Percentiles rank a stretch among this genome's conserved stretches.
These are phyloP conservation scores for Herpetomonas tarakana DNA, from an alignment of 208 protist species.

Conservation along the genomic window DNA sequence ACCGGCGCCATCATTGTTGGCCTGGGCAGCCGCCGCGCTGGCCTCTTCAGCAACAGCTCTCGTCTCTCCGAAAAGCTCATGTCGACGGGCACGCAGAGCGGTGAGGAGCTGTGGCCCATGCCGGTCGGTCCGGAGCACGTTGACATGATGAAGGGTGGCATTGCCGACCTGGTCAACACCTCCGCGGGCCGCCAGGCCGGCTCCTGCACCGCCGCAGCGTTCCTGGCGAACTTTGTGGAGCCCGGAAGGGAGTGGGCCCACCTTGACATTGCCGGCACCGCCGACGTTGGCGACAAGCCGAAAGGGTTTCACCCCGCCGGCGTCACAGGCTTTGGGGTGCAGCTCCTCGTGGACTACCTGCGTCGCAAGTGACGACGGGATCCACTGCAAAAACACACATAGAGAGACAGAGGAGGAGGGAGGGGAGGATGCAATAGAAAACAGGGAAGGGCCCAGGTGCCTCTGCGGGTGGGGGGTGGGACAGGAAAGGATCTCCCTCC, in stretches of 20 bases:
- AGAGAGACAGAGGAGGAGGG: not conserved
- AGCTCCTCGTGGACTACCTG: constrained; percentile 78
- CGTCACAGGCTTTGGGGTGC: constrained; percentile 79
- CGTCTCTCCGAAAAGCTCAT: constrained; percentile 44
- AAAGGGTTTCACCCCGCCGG: constrained; percentile 63
- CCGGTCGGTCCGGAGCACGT: constrained; percentile 79
- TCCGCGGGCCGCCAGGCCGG: constrained; percentile 45
- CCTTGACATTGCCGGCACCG: constrained; percentile 80
- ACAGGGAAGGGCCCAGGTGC: no score
- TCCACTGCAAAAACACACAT: not conserved
- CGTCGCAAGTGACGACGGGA: constrained; percentile 13
- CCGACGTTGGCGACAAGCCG: constrained; percentile 59
- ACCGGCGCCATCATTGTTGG: constrained; percentile 84
- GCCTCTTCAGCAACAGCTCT: constrained; percentile 56
- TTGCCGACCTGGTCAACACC: constrained; percentile 69
- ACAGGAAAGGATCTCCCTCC: no score
- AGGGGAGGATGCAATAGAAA: no score
- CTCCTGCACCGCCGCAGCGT: constrained; percentile 83
- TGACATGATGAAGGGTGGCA: constrained; percentile 58
- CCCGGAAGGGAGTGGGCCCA: constrained; percentile 60
- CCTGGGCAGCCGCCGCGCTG: constrained; percentile 74
- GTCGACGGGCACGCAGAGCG: constrained; percentile 39
- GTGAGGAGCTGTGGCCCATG: constrained; percentile 87
- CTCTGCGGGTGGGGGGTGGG: no score
- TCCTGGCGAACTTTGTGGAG: constrained; percentile 77